phyloP scores from a whole-genome alignment of 1,284 basidiomycete genomes.

The Ganoderma sinense region DNA sequence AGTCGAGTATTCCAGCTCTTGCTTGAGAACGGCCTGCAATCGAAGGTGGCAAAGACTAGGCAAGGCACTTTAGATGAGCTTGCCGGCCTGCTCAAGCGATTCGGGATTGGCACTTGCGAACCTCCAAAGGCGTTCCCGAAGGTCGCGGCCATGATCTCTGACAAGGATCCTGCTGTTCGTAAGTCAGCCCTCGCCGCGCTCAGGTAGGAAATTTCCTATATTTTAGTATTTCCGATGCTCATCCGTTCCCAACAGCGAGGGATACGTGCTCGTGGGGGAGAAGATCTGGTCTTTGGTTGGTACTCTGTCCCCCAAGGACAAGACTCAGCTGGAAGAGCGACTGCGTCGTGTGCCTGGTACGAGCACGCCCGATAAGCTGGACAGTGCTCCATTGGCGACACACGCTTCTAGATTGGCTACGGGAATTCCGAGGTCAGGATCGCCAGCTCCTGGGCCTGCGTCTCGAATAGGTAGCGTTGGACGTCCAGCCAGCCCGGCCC shows the following conservation, averaged over 20 bases:
- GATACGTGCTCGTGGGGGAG: constrained; percentile 86
- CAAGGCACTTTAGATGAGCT: constrained; percentile 89
- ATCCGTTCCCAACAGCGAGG: constrained; percentile 61
- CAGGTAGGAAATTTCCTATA: constrained; percentile 52
- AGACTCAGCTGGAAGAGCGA: constrained; percentile 91
- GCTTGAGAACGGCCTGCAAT: constrained; percentile 86
- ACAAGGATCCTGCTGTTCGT: constrained; percentile 88
- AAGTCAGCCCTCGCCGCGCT: constrained; percentile 83
- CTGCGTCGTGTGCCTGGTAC: constrained; percentile 82
- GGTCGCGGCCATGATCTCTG: constrained; percentile 85
- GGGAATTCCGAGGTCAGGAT: constrained; percentile 58
- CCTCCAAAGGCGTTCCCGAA: constrained; percentile 82
- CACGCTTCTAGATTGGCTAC: constrained; percentile 64
- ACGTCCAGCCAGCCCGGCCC: constrained; percentile 72
- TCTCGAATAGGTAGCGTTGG: constrained; percentile 55
- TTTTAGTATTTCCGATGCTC: background rate
- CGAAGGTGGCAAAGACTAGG: constrained; percentile 91
- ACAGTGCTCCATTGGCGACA: constrained; percentile 43
- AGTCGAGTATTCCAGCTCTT: constrained; percentile 90
- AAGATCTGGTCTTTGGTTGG: constrained; percentile 87
- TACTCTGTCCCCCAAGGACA: constrained; percentile 83
- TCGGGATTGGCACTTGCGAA: constrained; percentile 84
- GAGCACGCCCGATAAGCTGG: constrained; percentile 57
- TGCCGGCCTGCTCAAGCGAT: constrained; percentile 79
- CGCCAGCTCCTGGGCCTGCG: constrained; percentile 52